These are phyloP conservation scores for Rutstroemia sydowiana DNA, from an alignment of 2,329 filamentous ascomycete genomes.

Conservation along the genomic window DNA sequence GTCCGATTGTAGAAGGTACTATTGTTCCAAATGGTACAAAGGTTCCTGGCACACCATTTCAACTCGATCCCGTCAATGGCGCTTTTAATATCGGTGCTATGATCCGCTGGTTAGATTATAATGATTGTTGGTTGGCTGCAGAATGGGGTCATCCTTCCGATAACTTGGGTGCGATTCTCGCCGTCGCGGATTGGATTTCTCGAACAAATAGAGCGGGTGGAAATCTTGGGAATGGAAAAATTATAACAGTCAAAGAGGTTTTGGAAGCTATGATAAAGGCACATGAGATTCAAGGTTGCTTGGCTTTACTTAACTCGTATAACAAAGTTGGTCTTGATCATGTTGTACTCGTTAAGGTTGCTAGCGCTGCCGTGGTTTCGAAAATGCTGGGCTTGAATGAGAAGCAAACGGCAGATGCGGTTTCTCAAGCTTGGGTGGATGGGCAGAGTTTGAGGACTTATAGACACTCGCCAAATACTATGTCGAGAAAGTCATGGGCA, in stretches of 20 bases:
- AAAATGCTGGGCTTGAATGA: slow-evolving; percentile 89
- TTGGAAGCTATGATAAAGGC: slow-evolving; percentile 98
- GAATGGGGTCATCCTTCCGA: slow-evolving; percentile 99
- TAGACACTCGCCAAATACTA: slow-evolving; percentile 96
- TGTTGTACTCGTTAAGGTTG: slow-evolving; percentile 96
- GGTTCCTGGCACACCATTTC: slow-evolving; percentile 86
- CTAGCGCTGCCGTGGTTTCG: slow-evolving; percentile 85
- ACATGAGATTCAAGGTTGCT: slow-evolving; percentile 95
- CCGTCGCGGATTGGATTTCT: slow-evolving; percentile 95
- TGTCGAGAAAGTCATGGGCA: slow-evolving; percentile 99
- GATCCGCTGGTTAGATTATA: slow-evolving; percentile 99
- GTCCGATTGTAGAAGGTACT: slow-evolving; percentile 84
- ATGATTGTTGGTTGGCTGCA: slow-evolving; percentile 98
- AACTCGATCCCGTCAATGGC: slow-evolving; percentile 89
- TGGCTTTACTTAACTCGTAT: slow-evolving; percentile 95
- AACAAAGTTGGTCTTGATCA: slow-evolving; percentile 98
- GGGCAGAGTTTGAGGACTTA: slow-evolving; percentile 95
- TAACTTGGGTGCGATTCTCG: slow-evolving; percentile 94
- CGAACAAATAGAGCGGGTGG: slow-evolving; percentile 71
- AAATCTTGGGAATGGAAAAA: slow-evolving; percentile 81
- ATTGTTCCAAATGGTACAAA: slow-evolving; percentile 85
- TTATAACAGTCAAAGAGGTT: slow-evolving; percentile 82
- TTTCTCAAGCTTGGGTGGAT: slow-evolving; percentile 96
- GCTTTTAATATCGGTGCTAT: slow-evolving; percentile 99
- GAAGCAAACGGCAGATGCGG: slow-evolving; percentile 86